phyloP scores from a whole-genome alignment of 208 protist genomes.

The Trypanosoma platydactyli region DNA sequence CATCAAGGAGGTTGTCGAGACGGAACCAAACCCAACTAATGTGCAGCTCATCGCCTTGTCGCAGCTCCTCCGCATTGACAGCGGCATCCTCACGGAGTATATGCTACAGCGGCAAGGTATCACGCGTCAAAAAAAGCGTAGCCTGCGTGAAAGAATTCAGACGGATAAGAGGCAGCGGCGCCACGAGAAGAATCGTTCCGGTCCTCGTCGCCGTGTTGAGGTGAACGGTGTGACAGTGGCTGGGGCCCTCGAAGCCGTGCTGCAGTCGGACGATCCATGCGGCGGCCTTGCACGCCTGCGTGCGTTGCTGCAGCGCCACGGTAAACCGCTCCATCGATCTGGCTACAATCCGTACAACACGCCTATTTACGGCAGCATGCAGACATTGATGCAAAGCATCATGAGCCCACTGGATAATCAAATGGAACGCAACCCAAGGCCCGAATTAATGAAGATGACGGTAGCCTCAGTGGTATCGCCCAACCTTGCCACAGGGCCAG shows the following conservation, averaged over 20 bases:
- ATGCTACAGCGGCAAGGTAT: conserved; percentile 47
- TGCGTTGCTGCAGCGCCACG: conserved; percentile 8
- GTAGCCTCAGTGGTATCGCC: conserved; percentile 20
- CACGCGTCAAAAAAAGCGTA: neutral
- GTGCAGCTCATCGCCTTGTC: conserved; percentile 47
- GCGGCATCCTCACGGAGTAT: conserved; percentile 37
- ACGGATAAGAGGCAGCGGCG: neutral
- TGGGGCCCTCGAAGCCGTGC: conserved; percentile 16
- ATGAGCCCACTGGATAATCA: neutral
- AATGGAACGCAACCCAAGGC: too few relatives aligned
- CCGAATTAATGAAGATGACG: neutral
- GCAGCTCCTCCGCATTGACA: conserved; percentile 38
- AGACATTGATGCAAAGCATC: conserved; percentile 14
- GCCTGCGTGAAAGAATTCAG: conserved; percentile 10
- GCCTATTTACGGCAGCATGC: conserved; percentile 14
- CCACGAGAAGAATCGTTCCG: neutral
- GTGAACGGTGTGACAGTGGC: conserved; percentile 22
- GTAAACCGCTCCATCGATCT: neutral
- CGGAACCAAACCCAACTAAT: conserved; percentile 38
- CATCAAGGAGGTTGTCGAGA: conserved; percentile 15
- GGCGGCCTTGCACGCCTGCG: neutral
- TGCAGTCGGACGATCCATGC: conserved; percentile 19
- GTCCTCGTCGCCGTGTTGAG: conserved; percentile 17
- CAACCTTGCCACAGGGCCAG: conserved; percentile 6
- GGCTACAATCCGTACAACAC: conserved; percentile 16